Evolutionary conservation across 2,329 filamentous ascomycete genomes (phyloP), one percentile per base, ranked within the genome.

Genomic region (Alternaria metachromatica): DNA sequence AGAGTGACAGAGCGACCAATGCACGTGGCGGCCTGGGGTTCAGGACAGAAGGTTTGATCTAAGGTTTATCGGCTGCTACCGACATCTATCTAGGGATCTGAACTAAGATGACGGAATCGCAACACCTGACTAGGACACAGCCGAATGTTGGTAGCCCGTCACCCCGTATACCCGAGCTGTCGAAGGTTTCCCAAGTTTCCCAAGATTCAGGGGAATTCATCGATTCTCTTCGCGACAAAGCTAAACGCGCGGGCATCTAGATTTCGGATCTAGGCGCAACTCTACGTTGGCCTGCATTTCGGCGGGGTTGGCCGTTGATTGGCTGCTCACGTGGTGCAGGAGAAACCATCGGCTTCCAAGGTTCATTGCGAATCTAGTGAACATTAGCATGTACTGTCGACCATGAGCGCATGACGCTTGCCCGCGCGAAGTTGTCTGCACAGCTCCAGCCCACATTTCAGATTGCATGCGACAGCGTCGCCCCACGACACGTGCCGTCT

Each of bases 41-140:
- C 4, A 33, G 30, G 21, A 15, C 30, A 12, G 20, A 46, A 33
- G 33, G 25, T 45, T 49, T 55, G 28, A 43, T 48, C n/a, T 43
- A 28, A 45, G 30, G 33, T 41, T 18, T 41, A n/a, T 62, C 55
- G 55, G 46, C 28, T 62, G 55, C 46, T 30, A 28, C 55, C 41
- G 37, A 41, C 41, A 12, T 41, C 18, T 20, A 51, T 33, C 23
- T 15, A 15, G 23, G 49, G 41, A 28, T n/a, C 33, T 26, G 18
- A 48, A 23, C 28, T 26, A 45, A 41, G 33, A 49, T 62, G 60
- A 62, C 60, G 60, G 44, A 58, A 51, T 15, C 20, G 20, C 21
- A 15, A 53, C 23, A 53, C 12, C 28, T 7, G 23, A 53, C 13
- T 41, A n/a, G 37, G 37, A 18, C 37, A 23, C 8, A 53, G 20